Evolutionary conservation across 768 basidiomycete species (phyloP).

Genomic region (Roridomyces roridus): DNA sequence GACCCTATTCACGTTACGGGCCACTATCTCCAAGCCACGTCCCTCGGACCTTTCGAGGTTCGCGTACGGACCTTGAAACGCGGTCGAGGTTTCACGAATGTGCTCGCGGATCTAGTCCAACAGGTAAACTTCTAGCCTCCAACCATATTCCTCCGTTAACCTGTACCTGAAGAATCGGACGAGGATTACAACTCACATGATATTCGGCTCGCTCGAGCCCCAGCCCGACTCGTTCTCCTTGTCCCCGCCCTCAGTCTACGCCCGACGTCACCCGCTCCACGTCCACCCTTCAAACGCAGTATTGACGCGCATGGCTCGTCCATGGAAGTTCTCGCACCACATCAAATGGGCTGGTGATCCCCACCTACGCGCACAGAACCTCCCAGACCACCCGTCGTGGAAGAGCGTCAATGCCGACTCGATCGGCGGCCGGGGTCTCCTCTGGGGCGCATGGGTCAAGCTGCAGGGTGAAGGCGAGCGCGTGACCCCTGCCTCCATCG

Average conservation of each 20-base stretch:
- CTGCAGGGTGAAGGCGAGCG: slow-evolving; percentile 48
- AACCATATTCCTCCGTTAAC: background rate
- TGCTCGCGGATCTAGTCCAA: slow-evolving; percentile 67
- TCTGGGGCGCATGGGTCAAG: slow-evolving; percentile 66
- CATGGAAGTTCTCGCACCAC: slow-evolving; percentile 43
- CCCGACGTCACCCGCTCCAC: slow-evolving; percentile 63
- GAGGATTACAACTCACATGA: slow-evolving; percentile 59
- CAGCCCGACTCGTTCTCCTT: slow-evolving; percentile 37
- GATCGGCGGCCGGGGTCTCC: slow-evolving; percentile 58
- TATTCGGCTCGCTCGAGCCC: slow-evolving; percentile 57
- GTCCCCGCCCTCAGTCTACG: slow-evolving; percentile 60
- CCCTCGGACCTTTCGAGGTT: slow-evolving; percentile 49
- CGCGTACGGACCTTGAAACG: slow-evolving; percentile 52
- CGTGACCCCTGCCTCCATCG: slow-evolving; percentile 54
- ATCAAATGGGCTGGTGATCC: slow-evolving; percentile 48
- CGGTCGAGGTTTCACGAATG: slow-evolving; percentile 60
- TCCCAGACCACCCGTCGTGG: slow-evolving; percentile 41
- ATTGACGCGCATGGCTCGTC: slow-evolving; percentile 25
- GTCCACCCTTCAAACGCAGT: slow-evolving; percentile 53
- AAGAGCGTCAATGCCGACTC: slow-evolving; percentile 37
- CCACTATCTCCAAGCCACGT: slow-evolving; percentile 58
- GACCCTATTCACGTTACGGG: slow-evolving; percentile 69
- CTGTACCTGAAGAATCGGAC: slow-evolving; percentile 43
- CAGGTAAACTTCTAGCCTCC: slow-evolving; percentile 39
- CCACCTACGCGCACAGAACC: slow-evolving; percentile 45